Conservation (phyloP, 179 eudicot genomes). For the Vitellaria paradoxa region DNA sequence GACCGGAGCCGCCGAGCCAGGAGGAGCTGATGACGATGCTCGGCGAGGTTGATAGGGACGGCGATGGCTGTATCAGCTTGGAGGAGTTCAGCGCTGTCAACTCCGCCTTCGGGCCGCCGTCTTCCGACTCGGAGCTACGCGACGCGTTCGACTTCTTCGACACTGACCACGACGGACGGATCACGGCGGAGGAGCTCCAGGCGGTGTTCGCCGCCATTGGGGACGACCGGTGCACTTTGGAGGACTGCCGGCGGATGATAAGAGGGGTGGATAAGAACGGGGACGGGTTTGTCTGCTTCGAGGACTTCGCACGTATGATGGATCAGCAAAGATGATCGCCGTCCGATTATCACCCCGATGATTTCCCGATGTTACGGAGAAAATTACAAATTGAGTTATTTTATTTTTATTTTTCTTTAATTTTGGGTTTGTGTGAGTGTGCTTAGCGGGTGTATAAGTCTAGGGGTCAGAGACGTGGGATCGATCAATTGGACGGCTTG, state of each 20-base stretch:
- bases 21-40: constrained; percentile 56
- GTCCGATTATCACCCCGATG: background rate
- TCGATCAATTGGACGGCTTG: background rate
- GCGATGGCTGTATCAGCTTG: constrained; percentile 64
- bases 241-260: constrained; percentile 76
- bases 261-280: constrained; percentile 41
- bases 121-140: constrained; percentile 47
- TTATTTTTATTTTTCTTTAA: background rate
- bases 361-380: background rate
- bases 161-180: constrained; percentile 64
- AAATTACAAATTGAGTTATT: too few species aligned
- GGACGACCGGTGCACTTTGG: constrained; percentile 60
- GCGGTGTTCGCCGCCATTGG: constrained; percentile 54
- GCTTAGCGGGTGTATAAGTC: background rate
- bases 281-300: constrained; percentile 60
- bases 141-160: constrained; percentile 69
- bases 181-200: constrained; percentile 67
- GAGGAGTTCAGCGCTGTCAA: constrained; percentile 58
- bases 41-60: constrained; percentile 51
- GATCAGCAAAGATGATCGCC: constrained; percentile 24
- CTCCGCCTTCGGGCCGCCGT: constrained; percentile 43
- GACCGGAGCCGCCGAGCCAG: constrained; percentile 31
- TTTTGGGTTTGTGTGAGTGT: background rate
- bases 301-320: constrained; percentile 58
- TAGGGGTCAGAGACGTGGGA: background rate